These are phyloP conservation scores for Coniochaeta sp. DNA, from an alignment of 2,329 filamentous ascomycete species.

Conservation along the genomic window DNA sequence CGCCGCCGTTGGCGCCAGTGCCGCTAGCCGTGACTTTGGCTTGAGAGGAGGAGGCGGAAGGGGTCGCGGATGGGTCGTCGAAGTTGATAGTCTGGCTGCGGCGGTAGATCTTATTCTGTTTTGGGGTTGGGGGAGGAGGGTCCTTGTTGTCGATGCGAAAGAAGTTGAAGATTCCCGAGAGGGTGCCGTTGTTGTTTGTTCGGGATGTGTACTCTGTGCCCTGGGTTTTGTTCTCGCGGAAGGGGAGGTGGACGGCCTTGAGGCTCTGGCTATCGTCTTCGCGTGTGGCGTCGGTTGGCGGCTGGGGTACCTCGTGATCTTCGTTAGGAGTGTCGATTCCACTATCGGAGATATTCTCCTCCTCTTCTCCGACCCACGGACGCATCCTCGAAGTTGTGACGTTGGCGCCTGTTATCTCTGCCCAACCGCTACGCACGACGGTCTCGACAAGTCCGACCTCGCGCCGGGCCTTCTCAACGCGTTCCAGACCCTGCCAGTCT, in stretches of 20 bases:
- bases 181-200: conserved; percentile 39
- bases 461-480: conserved; percentile 87
- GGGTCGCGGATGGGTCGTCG: conserved; percentile 26
- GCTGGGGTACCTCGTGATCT: conserved; percentile 61
- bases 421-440: conserved; percentile 89
- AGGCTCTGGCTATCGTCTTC: conserved; percentile 60
- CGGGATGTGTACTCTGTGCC: conserved; percentile 20
- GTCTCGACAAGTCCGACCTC: conserved; percentile 91
- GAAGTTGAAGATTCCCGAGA: conserved; percentile 63
- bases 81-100: conserved; percentile 66
- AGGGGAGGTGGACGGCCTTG: conserved; percentile 32
- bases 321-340: conserved; percentile 21
- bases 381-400: conserved; percentile 38
- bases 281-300: conserved; percentile 55
- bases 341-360: conserved; percentile 4
- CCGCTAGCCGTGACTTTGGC: conserved; percentile 41
- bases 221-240: conserved; percentile 16
- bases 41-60: conserved; percentile 23
- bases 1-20: conserved; percentile 43
- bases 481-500: conserved; percentile 89
- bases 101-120: conserved; percentile 65
- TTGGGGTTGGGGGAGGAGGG: conserved; percentile 40
- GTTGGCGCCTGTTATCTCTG: conserved; percentile 75
- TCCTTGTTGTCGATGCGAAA: conserved; percentile 58
- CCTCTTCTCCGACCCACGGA: conserved; percentile 30